Base-by-base conservation (phyloP, 2,329 filamentous ascomycete species). In the Incumbomyces lentus region DNA sequence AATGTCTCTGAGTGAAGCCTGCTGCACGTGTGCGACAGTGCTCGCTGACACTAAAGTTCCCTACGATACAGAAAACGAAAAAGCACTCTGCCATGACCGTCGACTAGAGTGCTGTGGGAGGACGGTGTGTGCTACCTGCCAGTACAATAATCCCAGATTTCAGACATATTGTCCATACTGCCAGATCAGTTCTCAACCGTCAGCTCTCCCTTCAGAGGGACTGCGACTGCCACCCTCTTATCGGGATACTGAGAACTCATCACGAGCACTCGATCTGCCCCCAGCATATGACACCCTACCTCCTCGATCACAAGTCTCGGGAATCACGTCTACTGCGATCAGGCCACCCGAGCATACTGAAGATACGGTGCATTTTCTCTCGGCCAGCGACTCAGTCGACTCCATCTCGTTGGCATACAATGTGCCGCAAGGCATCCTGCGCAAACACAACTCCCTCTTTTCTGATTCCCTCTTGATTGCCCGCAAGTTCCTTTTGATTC, bases 341-440 rank as follows among this genome's bases (percentile, higher is more conserved):
- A 60, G 22, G 42, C 58, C 3, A 44, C 35, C 41, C 54, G 55
- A 40, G 32, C 18, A 44, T 39, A 40, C 54, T 58, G 71, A 77
- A 48, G 83, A 88, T 62, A 78, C 79, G 2, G 67, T 89, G 12
- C 86, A 92, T 62, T 87, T 87, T 63, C 69, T 92, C 40, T 71
- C 84, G 57, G 81, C 84, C 48, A 65, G 69, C n/a, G 86, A 92
- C 60, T 81, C 74, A 8, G 67, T 90, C 53, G 57, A 70, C 16
- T 84, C 82, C 1, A 67, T 92, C 13, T 82, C 83, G 1, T 69
- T 92, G 6, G 75, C 78, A 18, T 92, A 92, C 59, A 70, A 72
- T 39, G 79, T 90, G 1, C 82, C 85, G 1, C 69, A 76, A 14
- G 58, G 72, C 7, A 75, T 72, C 1, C 68, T 92, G 13, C 73